Evolutionary conservation across 306 rosid species (phyloP), one percentile per base, ranked within the genome.

Genomic region (Pueraria montana): DNA sequence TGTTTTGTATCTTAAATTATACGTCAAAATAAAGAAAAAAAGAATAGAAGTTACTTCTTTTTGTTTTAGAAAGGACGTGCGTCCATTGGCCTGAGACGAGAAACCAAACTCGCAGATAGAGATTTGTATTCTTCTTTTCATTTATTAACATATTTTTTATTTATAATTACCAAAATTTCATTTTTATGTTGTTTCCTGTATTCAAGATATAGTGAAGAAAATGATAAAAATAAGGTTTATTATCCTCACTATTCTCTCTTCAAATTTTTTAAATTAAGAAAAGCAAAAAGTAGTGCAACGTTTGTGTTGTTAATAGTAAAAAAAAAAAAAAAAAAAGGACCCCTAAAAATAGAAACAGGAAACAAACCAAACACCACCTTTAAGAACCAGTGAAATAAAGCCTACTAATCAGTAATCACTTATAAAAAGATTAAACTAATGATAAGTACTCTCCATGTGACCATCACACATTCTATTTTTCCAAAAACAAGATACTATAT

Each of bases 361-460:
- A 30, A 50, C n/a, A 50, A 50, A 27, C 26, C 62, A 72, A 50
- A 48, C 30, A 50, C 46, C 32, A 73, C 32, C 27, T 73, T 73
- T 23, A 30, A 30, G 53, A 24, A 53, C 23, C 4, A 73, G 56
- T 11, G 76, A 82, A 82, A 65, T 42, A 82, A 65, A 82, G 9
- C 4, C 52, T 49, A 20, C 40, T 40, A 65, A 82, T 46, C 16
- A 18, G 24, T 40, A 64, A 82, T 46, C 17, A 42, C 43, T 17
- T 14, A 49, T 4, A 49, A 6, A 6, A 73, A 68, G 45, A 72
- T 16, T 61, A 20, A 18, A 76, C 16, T 1, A 66, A 43, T 27
- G 42, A 77, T 11, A 49, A 48, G 14, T 77, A 46, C 32, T n/a
- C 32, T 16, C 80, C 80, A 26, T 52, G 80, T 40, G 80, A 26